These are phyloP conservation scores for Aurinia saxatilis DNA, from an alignment of 345 rosid genomes.

Conservation along the genomic window DNA sequence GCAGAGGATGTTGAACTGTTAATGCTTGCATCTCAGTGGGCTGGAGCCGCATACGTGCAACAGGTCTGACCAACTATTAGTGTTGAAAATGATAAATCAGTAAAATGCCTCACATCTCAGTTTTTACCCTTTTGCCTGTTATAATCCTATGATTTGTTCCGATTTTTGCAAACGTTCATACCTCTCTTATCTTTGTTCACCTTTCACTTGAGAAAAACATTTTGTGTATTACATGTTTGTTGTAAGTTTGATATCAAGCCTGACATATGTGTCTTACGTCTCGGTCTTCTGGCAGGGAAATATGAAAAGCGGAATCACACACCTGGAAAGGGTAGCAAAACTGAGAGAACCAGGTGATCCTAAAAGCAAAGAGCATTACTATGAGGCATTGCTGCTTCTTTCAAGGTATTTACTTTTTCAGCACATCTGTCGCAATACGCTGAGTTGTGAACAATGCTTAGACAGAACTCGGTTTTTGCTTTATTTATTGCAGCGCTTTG, in stretches of 20 bases:
- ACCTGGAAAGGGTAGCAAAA: constrained; percentile 64
- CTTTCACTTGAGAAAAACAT: too few species aligned
- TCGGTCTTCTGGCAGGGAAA: constrained; percentile 42
- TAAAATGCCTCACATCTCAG: neutral
- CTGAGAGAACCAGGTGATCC: constrained; percentile 66
- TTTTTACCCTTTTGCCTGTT: too few species aligned
- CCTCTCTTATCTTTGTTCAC: too few species aligned
- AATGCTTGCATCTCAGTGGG: constrained; percentile 75
- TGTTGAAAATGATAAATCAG: neutral
- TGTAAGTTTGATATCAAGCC: too few species aligned
- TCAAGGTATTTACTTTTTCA: too few species aligned
- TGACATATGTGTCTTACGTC: too few species aligned
- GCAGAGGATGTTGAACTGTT: constrained; percentile 52
- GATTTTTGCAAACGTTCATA: too few species aligned
- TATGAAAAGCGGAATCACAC: constrained; percentile 57
- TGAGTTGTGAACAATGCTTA: neutral
- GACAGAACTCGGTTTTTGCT: neutral
- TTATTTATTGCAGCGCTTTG: constrained; percentile 44
- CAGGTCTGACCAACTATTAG: constrained; percentile 42
- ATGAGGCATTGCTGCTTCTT: constrained; percentile 55
- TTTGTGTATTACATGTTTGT: too few species aligned
- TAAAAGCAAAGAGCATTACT: constrained; percentile 59
- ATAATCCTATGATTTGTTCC: too few species aligned
- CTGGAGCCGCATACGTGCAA: constrained; percentile 57
- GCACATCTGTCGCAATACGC: neutral